A percentile compares a stretch with the other conserved stretches of the same genome.
Evolutionary conservation across 2,329 filamentous ascomycete genomes (phyloP).

Genomic region (Bipolaris oryzae): DNA sequence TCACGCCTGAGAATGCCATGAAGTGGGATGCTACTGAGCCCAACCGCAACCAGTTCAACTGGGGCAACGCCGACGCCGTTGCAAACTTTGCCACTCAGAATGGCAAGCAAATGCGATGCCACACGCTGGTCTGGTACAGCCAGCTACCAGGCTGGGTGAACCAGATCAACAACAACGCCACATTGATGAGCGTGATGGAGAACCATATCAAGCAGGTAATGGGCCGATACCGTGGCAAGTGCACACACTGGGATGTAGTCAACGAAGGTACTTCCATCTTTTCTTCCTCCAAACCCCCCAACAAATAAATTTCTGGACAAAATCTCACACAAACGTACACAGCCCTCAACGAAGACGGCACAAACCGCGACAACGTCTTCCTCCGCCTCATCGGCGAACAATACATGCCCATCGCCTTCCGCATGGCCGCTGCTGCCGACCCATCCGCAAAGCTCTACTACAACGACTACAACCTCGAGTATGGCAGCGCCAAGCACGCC

Average conservation of each 20-base stretch:
- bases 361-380: constrained; percentile 61
- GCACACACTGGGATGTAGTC: constrained; percentile 48
- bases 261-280: constrained; percentile 34
- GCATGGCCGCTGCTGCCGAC: constrained; percentile 62
- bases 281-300: background rate
- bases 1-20: constrained; percentile 46
- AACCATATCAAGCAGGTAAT: constrained; percentile 49
- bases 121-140: constrained; percentile 50
- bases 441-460: constrained; percentile 65
- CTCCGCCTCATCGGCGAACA: constrained; percentile 61
- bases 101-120: constrained; percentile 40
- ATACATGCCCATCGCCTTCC: constrained; percentile 65
- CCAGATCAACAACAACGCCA: constrained; percentile 44
- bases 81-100: constrained; percentile 46
- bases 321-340: background rate
- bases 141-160: constrained; percentile 48
- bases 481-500: constrained; percentile 52
- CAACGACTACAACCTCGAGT: constrained; percentile 70
- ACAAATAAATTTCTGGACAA: background rate
- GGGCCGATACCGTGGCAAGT: constrained; percentile 46
- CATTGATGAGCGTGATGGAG: constrained; percentile 46
- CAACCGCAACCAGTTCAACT: constrained; percentile 43
- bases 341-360: constrained; percentile 64
- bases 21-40: constrained; percentile 49
- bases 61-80: constrained; percentile 40